These are phyloP conservation scores for Malus hybrid DNA, from an alignment of 331 rosid genomes.

Conservation along the genomic window DNA sequence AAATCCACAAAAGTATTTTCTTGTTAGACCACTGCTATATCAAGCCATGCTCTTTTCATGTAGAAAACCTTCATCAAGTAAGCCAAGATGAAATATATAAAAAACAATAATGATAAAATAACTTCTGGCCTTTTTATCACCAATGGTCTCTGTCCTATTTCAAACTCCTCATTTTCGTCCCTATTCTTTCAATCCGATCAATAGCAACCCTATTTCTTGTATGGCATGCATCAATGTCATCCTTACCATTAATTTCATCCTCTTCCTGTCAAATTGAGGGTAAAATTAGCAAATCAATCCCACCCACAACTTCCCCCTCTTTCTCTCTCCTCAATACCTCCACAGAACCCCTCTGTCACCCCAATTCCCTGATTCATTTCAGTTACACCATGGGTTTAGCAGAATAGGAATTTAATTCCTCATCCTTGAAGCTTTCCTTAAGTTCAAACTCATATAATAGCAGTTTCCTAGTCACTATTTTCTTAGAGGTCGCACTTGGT, in stretches of 20 bases:
- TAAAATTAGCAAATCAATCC: background rate
- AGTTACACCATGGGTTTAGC: background rate
- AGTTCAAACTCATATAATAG: too few species aligned
- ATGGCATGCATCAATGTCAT: background rate
- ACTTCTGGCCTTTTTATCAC: background rate
- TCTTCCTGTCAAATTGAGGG: background rate
- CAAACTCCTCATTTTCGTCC: background rate
- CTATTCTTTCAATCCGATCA: background rate
- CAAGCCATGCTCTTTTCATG: background rate
- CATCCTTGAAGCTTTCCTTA: too few species aligned
- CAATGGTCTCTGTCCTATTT: background rate
- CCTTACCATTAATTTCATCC: background rate
- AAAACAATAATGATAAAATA: background rate
- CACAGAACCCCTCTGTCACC: background rate
- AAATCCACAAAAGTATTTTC: slow-evolving; percentile 3
- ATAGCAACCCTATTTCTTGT: background rate
- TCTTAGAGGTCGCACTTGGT: too few species aligned
- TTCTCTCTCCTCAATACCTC: background rate
- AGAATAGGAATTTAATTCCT: too few species aligned
- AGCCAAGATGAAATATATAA: background rate
- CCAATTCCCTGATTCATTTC: background rate
- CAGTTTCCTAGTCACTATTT: too few species aligned
- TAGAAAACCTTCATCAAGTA: background rate
- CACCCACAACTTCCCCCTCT: background rate
- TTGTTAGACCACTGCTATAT: background rate